Evolutionary conservation across 1,139 yeast species (phyloP).

Genomic region (Scheffersomyces stambukii): DNA sequence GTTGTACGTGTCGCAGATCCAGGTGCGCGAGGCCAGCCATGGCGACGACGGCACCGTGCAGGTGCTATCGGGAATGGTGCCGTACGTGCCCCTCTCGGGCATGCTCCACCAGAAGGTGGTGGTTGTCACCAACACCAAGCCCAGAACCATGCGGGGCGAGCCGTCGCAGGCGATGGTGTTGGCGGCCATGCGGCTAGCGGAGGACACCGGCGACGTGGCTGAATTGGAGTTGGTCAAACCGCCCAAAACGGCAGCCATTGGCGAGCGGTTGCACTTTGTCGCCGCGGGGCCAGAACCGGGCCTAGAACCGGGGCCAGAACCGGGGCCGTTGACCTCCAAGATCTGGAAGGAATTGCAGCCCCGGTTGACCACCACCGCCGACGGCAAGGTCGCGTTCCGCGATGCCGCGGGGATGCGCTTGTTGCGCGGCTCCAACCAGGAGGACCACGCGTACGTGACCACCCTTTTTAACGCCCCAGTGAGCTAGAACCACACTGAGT

Average conservation of each 20-base stretch:
- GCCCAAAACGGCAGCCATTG: conserved; percentile 25
- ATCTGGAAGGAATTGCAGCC: conserved; percentile 30
- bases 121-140: conserved; percentile 83
- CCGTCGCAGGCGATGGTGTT: conserved; percentile 56
- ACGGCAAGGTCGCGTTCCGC: conserved; percentile 11
- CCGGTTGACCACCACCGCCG: conserved; percentile 15
- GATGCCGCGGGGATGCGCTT: conserved; percentile 8
- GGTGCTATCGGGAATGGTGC: conserved; percentile 67
- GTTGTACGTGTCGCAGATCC: conserved; percentile 49
- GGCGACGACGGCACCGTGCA: conserved; percentile 24
- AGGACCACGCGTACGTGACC: conserved; percentile 5
- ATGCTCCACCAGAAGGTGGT: conserved; percentile 82
- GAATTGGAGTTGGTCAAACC: conserved; percentile 36
- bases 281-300: no score
- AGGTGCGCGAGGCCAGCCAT: conserved; percentile 16
- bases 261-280: conserved; percentile 26
- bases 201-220: conserved; percentile 5
- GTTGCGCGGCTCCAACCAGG: conserved; percentile 4
- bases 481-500: background rate
- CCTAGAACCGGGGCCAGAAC: no score
- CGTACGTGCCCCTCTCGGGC: conserved; percentile 70
- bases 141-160: conserved; percentile 80
- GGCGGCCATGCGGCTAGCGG: conserved; percentile 38
- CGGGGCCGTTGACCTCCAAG: conserved; percentile 28
- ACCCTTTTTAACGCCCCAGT: conserved; percentile 4